Base-by-base conservation (phyloP, 768 basidiomycete genomes). In the Auricularia sp. region DNA sequence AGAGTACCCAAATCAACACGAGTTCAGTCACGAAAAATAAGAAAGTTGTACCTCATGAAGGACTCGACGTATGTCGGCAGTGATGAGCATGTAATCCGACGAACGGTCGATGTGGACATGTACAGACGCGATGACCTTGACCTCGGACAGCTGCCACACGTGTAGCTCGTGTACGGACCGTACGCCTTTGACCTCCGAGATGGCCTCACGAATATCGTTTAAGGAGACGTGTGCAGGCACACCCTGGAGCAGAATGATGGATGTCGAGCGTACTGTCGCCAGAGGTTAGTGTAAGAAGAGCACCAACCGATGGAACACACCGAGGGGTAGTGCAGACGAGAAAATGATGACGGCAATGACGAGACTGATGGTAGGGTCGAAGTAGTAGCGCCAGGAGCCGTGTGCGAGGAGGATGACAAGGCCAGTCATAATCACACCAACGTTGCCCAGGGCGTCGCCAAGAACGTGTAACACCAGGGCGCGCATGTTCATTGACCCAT, bases 271-370 rank as follows among this genome's bases (percentile, higher is more conserved):
- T 35, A 92, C 91, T 90, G 65, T 62, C 29, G 65, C 5, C 66
- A 74, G 12, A 77, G 73, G 65, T 18, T 11, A 18, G 36, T 70
- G n/a, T 62, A 67, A 64, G 12, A 63, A 21, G 21, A 59, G 63
- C n/a, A 56, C 3, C 10, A 43, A 67, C 36, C 47, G 51, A 66
- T 36, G 61, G 35, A 61, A 65, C 83, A 39, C 67, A 91, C 90
- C 90, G 39, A 99, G 81, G 3, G 97, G 97, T 53, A 98, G 73
- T 7, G 97, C 93, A 65, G 91, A 94, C 2, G 91, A 93, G 79
- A 98, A 96, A 67, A 99, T 99, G 74, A 99, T 98, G 61, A 86
- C 79, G 1, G 97, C 94, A 75, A 99, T 98, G 63, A 98, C 81
- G 68, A 99, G 81, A 74, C 90, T 93, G 76, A 99, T 93, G 47